phyloP scores from a whole-genome alignment of 1,284 basidiomycete species.

The Ganoderma resinaceum region DNA sequence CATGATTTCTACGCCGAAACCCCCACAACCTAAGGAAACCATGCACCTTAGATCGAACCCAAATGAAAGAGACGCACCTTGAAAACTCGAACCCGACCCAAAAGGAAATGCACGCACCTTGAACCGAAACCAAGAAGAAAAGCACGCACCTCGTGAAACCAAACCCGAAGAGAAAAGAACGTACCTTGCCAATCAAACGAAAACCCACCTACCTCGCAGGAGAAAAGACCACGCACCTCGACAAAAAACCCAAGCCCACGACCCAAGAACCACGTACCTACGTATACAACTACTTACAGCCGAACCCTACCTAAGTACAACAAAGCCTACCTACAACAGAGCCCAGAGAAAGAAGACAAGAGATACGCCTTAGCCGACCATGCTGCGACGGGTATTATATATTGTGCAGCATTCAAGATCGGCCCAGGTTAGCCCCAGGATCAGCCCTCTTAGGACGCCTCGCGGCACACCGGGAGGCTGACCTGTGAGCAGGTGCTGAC shows the following conservation, averaged over 20 bases:
- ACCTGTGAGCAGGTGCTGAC: neutral
- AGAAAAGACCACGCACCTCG: too few relatives aligned
- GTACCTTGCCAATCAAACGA: neutral
- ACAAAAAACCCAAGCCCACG: too few relatives aligned
- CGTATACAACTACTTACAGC: neutral
- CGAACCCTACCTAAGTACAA: neutral
- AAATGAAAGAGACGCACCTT: neutral
- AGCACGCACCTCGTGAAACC: neutral
- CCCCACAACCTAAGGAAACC: neutral
- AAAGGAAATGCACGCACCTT: neutral
- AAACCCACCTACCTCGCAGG: too few relatives aligned
- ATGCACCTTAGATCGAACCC: neutral
- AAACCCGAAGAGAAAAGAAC: neutral
- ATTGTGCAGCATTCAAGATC: neutral
- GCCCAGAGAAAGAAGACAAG: neutral
- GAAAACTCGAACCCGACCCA: neutral
- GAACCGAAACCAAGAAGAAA: neutral
- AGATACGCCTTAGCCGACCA: neutral
- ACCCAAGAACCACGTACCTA: too few relatives aligned
- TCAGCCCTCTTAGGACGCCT: neutral
- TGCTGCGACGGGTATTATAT: neutral
- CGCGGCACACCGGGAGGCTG: neutral
- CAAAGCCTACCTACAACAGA: neutral
- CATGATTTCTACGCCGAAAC: conserved; percentile 1
- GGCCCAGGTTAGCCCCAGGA: neutral